A percentile compares a stretch with the other conserved stretches of the same genome.
Conservation (phyloP, 2,329 filamentous ascomycete species). For the Monilinia laxa region DNA sequence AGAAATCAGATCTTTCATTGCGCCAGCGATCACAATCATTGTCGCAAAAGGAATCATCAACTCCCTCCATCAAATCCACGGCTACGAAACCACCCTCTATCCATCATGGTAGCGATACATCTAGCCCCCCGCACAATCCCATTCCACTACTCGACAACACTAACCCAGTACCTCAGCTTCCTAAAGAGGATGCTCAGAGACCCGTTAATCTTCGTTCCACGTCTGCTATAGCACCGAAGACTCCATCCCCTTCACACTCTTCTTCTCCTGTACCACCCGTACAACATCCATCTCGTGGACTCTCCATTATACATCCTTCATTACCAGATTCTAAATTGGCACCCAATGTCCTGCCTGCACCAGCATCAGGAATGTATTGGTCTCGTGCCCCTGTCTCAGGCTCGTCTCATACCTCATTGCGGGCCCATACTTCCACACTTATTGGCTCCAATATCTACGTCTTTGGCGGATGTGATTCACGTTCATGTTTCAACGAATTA, state of each 20-base stretch:
- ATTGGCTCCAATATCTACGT: conserved; percentile 66
- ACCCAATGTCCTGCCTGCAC: conserved; percentile 60
- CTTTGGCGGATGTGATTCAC: conserved; percentile 67
- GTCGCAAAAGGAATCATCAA: conserved; percentile 36
- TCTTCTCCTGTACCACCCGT: conserved; percentile 34
- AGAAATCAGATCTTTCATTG: conserved; percentile 36
- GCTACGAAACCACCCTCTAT: conserved; percentile 29
- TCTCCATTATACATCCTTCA: conserved; percentile 55
- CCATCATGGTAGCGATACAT: conserved; percentile 27
- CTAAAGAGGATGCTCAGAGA: conserved; percentile 40
- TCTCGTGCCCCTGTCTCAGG: conserved; percentile 65
- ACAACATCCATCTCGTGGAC: conserved; percentile 35
- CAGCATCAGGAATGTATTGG: conserved; percentile 73
- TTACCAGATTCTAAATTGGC: conserved; percentile 56
- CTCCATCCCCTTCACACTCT: conserved; percentile 26
- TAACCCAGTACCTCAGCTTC: conserved; percentile 28
- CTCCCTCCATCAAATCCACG: conserved; percentile 30
- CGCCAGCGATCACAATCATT: conserved; percentile 41
- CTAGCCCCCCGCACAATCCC: conserved; percentile 28
- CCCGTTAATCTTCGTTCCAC: conserved; percentile 53
- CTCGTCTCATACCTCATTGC: conserved; percentile 57
- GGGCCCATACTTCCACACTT: conserved; percentile 66
- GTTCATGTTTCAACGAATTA: conserved; percentile 66
- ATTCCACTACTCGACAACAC: conserved; percentile 29
- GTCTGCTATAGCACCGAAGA: conserved; percentile 39